Evolutionary conservation across 2,329 filamentous ascomycete species (phyloP).

Genomic region (Cytospora piceicola): DNA sequence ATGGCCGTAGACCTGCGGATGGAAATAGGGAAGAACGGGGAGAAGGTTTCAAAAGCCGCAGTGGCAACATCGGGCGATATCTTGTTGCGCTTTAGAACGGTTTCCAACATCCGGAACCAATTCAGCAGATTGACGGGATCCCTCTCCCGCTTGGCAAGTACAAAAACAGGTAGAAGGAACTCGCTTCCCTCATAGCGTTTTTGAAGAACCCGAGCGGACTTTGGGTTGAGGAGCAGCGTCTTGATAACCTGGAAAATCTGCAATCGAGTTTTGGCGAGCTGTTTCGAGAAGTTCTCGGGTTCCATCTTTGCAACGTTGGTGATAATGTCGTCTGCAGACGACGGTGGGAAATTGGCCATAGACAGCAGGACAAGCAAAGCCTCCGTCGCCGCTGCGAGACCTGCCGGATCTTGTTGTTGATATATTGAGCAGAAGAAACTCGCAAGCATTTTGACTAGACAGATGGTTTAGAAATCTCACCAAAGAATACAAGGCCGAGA

Average conservation of each 20-base stretch:
- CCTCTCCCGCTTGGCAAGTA: constrained; percentile 49
- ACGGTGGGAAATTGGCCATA: constrained; percentile 24
- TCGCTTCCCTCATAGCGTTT: constrained; percentile 17
- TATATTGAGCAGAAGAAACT: constrained; percentile 27
- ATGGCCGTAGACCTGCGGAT: constrained; percentile 55
- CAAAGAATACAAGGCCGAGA: neutral
- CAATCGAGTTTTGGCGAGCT: constrained; percentile 26
- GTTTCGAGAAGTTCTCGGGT: constrained; percentile 24
- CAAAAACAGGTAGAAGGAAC: constrained; percentile 46
- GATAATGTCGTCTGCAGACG: constrained; percentile 22
- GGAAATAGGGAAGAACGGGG: constrained; percentile 65
- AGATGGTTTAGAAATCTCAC: neutral
- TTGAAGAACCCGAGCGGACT: constrained; percentile 33
- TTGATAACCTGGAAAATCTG: constrained; percentile 21
- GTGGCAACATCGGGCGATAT: constrained; percentile 51
- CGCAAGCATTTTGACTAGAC: constrained; percentile 21
- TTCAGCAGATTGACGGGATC: constrained; percentile 60
- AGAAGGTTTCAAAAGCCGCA: constrained; percentile 59
- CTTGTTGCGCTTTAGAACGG: constrained; percentile 50
- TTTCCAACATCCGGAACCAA: constrained; percentile 58
- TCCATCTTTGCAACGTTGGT: constrained; percentile 18
- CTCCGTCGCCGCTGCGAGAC: constrained; percentile 26
- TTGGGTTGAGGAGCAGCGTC: constrained; percentile 9
- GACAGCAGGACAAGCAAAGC: constrained; percentile 21
- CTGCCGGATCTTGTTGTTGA: constrained; percentile 23